phyloP scores from a whole-genome alignment of 2,329 filamentous ascomycete genomes.

The Sclerotinia trifoliorum region DNA sequence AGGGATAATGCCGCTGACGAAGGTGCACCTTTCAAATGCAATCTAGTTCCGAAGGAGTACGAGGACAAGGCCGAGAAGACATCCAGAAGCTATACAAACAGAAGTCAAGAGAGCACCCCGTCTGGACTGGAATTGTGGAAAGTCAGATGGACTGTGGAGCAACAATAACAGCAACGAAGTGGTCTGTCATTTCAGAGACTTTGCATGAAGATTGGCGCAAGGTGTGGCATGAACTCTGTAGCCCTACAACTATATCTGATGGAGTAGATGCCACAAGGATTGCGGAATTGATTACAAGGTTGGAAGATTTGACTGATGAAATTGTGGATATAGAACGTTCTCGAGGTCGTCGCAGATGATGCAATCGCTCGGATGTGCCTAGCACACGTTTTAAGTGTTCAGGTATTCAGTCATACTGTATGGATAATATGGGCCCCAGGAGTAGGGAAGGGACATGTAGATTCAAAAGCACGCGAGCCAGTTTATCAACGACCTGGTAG shows the following conservation, averaged over 20 bases:
- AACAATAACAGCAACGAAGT: background rate
- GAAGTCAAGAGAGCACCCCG: background rate
- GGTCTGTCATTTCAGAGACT: background rate
- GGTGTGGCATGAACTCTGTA: background rate
- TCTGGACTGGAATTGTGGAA: background rate
- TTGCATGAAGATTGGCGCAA: background rate
- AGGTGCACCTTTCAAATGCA: background rate
- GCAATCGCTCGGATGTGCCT: fast-evolving
- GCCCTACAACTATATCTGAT: background rate
- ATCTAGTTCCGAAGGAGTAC: background rate
- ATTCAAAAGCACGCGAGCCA: background rate
- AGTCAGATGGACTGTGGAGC: background rate
- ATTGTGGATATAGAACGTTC: background rate
- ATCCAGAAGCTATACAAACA: background rate
- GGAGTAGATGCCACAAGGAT: fast-evolving
- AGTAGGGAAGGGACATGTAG: background rate
- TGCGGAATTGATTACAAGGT: background rate
- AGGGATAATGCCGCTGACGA: background rate
- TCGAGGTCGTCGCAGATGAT: constrained; percentile 2
- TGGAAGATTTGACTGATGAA: background rate
- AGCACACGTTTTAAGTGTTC: background rate
- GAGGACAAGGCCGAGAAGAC: background rate
- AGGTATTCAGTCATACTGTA: background rate
- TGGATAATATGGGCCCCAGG: background rate
- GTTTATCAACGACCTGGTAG: background rate